phyloP scores from a whole-genome alignment of 371 early-diverging fungal genomes.

The Mucor velutinosus region DNA sequence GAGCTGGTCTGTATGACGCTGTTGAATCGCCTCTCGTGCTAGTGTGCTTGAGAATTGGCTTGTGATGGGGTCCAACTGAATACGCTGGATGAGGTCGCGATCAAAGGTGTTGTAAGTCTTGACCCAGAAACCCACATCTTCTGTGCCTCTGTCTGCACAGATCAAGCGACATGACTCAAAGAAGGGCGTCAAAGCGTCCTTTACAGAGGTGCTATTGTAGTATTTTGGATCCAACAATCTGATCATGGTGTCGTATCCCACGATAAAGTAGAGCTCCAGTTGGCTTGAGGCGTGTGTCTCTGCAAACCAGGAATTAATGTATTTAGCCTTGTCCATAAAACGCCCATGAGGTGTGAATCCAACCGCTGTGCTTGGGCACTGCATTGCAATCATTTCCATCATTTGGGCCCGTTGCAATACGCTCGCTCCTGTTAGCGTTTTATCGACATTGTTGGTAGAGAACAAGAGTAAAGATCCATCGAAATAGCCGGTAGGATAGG shows the following conservation, averaged over 20 bases:
- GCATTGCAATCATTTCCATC: constrained; percentile 54
- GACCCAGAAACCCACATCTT: constrained; percentile 24
- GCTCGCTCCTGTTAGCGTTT: constrained; percentile 53
- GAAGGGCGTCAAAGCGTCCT: constrained; percentile 49
- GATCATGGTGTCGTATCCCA: constrained; percentile 66
- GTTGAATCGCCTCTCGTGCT: constrained; percentile 16
- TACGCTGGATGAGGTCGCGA: constrained; percentile 16
- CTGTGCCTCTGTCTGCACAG: constrained; percentile 52
- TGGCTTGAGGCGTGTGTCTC: constrained; percentile 3
- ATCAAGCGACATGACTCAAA: constrained; percentile 44
- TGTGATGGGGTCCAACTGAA: constrained; percentile 17
- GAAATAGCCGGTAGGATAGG: constrained; percentile 32
- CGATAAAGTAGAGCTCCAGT: constrained; percentile 55
- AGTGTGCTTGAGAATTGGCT: constrained; percentile 32
- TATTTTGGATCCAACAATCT: constrained; percentile 67
- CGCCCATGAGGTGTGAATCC: constrained; percentile 56
- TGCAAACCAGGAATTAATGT: constrained; percentile 24
- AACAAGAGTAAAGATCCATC: constrained; percentile 52
- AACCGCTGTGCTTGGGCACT: constrained; percentile 36
- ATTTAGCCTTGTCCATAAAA: constrained; percentile 63
- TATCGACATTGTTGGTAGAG: constrained; percentile 64
- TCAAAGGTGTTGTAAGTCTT: background rate
- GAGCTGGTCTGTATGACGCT: background rate
- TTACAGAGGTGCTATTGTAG: constrained; percentile 41
- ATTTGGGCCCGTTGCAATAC: constrained; percentile 51